A percentile compares a stretch with the other conserved stretches of the same genome.
Conservation (phyloP, 352 stramenopile genomes). For the Thalassiosira mediterranea region DNA sequence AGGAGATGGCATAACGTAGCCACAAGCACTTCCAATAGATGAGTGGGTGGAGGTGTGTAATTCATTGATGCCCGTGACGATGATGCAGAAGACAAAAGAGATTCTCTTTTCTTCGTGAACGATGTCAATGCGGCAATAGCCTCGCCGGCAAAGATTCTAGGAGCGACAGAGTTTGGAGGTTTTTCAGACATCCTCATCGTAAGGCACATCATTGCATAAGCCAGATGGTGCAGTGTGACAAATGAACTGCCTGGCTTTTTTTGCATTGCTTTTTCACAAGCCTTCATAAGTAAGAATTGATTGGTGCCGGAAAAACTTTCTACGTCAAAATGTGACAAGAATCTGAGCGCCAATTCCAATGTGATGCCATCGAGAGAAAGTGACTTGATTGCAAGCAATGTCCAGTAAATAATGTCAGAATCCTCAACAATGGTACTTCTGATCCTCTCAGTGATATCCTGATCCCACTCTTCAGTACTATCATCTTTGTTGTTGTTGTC, state of each 20-base stretch:
- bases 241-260: slow-evolving; percentile 9
- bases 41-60: not conserved
- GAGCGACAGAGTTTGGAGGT: no score
- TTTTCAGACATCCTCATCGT: slow-evolving; percentile 6
- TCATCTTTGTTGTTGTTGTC: not conserved
- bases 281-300: not conserved
- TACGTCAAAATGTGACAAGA: slow-evolving; percentile 41
- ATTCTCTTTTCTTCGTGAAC: not conserved
- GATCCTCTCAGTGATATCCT: slow-evolving; percentile 25
- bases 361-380: slow-evolving; percentile 25
- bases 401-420: slow-evolving; percentile 6
- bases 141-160: no score
- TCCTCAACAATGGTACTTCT: slow-evolving; percentile 9
- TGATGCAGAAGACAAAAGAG: no score
- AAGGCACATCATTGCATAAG: slow-evolving; percentile 12
- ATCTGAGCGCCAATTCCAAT: slow-evolving; percentile 39
- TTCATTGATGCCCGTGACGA: not conserved
- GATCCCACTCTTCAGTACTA: slow-evolving; percentile 27
- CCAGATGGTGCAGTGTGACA: slow-evolving; percentile 14
- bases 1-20: slow-evolving; percentile 21
- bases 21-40: slow-evolving; percentile 19
- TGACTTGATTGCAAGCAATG: slow-evolving; percentile 33
- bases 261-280: slow-evolving; percentile 5
- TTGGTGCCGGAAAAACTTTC: slow-evolving; percentile 3
- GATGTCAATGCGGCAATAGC: not conserved